Percentiles rank a stretch among this genome's conserved stretches.
Conservation (phyloP, 2,329 filamentous ascomycete species). For the Trichoderma breve region DNA sequence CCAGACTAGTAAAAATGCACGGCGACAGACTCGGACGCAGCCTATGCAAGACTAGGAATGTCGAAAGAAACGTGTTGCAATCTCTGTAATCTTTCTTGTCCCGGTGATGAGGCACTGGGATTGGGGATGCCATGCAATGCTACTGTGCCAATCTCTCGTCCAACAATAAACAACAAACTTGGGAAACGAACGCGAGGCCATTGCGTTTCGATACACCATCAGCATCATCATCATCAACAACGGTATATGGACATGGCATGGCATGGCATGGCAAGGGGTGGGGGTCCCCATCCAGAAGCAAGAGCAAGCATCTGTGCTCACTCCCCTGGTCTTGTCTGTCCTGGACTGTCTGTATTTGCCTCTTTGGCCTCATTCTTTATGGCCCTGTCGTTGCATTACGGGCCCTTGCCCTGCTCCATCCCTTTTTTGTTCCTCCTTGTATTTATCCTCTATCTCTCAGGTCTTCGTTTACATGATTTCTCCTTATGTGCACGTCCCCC, state of each 20-base stretch:
- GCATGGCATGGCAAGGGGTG: background rate
- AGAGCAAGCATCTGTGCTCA: background rate
- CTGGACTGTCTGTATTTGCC: background rate
- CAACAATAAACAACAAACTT: background rate
- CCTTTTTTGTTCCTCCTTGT: background rate
- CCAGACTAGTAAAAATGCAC: background rate
- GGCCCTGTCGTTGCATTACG: background rate
- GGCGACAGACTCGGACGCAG: background rate
- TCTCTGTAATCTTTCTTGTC: background rate
- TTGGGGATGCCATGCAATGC: background rate
- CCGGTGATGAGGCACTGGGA: background rate
- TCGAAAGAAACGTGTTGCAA: background rate
- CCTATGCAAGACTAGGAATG: background rate
- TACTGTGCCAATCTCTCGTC: background rate
- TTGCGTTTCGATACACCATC: background rate
- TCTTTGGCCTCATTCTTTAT: background rate
- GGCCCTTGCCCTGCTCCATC: background rate
- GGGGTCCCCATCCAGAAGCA: background rate
- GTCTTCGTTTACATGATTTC: background rate
- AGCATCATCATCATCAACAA: background rate
- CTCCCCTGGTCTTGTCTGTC: background rate
- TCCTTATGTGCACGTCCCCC: background rate
- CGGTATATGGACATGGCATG: background rate
- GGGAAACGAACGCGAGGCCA: constrained; percentile 7
- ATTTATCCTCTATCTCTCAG: background rate